Evolutionary conservation across 2,329 filamentous ascomycete genomes (phyloP).

Genomic region (Pseudogymnoascus sp.): DNA sequence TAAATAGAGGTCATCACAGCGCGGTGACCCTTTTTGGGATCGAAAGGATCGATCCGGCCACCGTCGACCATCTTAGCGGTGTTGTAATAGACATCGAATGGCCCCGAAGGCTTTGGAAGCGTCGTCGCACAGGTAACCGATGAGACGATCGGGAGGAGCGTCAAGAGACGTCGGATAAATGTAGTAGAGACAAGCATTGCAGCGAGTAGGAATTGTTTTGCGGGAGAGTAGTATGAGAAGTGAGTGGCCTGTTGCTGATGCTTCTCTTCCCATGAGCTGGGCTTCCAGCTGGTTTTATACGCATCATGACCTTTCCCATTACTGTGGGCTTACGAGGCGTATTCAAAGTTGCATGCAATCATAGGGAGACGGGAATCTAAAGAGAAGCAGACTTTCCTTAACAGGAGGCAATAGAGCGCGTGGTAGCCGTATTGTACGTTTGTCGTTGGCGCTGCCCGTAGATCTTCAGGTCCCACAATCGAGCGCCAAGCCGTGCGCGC

Average conservation of each 20-base stretch:
- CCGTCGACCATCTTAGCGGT: constrained; percentile 17
- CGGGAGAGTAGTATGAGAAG: neutral
- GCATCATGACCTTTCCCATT: neutral
- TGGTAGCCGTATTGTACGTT: neutral
- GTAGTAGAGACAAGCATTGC: neutral
- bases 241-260: neutral
- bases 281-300: constrained; percentile 1
- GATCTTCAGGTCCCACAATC: neutral
- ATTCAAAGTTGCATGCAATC: neutral
- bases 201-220: neutral
- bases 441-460: neutral
- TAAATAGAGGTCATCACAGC: constrained; percentile 26
- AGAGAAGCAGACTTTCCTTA: neutral
- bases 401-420: neutral
- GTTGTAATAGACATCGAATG: constrained; percentile 16
- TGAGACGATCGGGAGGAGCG: neutral
- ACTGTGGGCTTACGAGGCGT: neutral
- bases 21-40: constrained; percentile 17
- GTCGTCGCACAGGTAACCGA: neutral
- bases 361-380: neutral
- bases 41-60: constrained; percentile 22
- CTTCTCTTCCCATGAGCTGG: neutral
- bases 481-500: constrained; percentile 10
- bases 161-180: neutral
- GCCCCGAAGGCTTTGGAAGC: neutral